Base-by-base conservation (phyloP, 192 early-diverging fungal species). In the Backusella australiensis region DNA sequence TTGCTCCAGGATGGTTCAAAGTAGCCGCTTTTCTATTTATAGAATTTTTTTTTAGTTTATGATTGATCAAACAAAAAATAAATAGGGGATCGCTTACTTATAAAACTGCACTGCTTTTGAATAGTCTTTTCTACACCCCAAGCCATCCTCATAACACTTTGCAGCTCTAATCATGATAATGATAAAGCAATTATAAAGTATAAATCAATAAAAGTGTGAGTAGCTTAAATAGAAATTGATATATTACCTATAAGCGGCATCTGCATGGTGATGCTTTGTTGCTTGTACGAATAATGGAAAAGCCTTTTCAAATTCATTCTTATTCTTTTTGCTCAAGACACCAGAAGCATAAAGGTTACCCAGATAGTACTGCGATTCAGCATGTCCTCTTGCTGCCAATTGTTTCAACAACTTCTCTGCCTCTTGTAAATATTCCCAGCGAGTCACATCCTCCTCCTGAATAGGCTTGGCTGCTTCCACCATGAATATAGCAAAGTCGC, bases 31-130 rank as follows among this genome's bases (percentile, higher is more conserved):
- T 91, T 72, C 89, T 90, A 78, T 69, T 66, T 73, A 71, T 53
- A 71, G 69, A n/a, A 1, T 63, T 63, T 63, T 21, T 19, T 63
- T 63, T 63, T 23, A 2, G 8, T 29, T 29, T 63, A 26, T 11
- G 9, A 63, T 63, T 21, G 19, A 21, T 56, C 9, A 56, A 7
- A 21, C 29, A 21, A 53, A 21, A 21, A 59, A 29, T 12, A 39
- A 12, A 56, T 49, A 49, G 46, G 68, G 6, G 36, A 35, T 11
- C 3, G n/a, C 19, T 75, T 84, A 90, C 89, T 82, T 90, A 78
- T 94, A 95, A 72, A 93, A 92, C 56, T 90, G 86, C 53, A 89
- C 78, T n/a, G 93, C 88, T 21, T 89, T 85, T n/a, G 86, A 77
- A 71, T 73, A 77, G 67, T 87, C 85, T 78, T 86, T 90, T 19